Evolutionary conservation across 1,139 yeast species (phyloP).

Genomic region (Taiozyma sp.): DNA sequence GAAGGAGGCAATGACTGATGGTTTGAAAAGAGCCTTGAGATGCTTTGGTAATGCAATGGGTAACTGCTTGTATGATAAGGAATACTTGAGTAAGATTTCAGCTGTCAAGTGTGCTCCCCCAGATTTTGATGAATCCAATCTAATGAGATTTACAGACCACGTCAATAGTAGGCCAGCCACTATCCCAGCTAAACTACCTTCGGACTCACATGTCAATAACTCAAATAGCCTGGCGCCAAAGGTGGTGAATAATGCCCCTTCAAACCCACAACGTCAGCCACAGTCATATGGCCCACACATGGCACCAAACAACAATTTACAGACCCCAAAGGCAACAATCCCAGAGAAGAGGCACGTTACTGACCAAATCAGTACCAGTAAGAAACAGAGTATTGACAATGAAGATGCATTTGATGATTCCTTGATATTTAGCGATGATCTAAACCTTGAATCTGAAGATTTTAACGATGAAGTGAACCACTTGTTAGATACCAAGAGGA

Average conservation of each 20-base stretch:
- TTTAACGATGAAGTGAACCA: constrained; percentile 29
- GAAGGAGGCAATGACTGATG: constrained; percentile 81
- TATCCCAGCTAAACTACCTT: not conserved
- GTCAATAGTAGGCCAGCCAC: constrained; percentile 3
- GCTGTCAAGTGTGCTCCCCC: constrained; percentile 44
- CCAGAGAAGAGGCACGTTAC: constrained; percentile 13
- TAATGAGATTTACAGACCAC: constrained; percentile 34
- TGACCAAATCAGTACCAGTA: not conserved
- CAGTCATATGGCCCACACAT: not conserved
- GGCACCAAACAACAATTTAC: not conserved
- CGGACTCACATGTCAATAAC: not conserved
- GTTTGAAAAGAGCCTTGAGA: constrained; percentile 66
- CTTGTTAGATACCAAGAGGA: constrained; percentile 21
- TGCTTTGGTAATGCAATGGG: constrained; percentile 80
- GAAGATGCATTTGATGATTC: constrained; percentile 56
- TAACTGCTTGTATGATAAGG: constrained; percentile 71
- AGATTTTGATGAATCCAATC: constrained; percentile 43
- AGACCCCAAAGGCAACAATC: not conserved
- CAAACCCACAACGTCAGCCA: constrained; percentile 1
- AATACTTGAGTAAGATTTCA: constrained; percentile 50
- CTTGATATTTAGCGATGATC: constrained; percentile 60
- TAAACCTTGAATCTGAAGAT: constrained; percentile 32
- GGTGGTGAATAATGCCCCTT: not conserved
- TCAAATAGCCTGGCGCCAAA: not conserved
- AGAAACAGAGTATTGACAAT: constrained; percentile 8